Conservation (phyloP, 1,284 basidiomycete species). For the Lentinus polychrous region DNA sequence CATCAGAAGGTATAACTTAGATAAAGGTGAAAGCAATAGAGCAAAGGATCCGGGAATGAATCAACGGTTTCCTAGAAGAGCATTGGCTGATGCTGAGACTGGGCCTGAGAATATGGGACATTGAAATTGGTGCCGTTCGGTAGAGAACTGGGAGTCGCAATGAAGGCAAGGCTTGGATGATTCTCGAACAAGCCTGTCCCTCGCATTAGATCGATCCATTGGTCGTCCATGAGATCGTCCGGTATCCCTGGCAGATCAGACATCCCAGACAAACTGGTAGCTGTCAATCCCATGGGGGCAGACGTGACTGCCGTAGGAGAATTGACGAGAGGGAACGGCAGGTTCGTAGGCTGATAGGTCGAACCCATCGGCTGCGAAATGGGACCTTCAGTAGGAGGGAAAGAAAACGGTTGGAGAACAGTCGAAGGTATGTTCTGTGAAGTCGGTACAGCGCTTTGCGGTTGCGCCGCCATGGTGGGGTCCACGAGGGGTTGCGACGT, state of each 20-base stretch:
- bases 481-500: conserved; percentile 13
- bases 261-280: neutral
- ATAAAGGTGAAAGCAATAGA: neutral
- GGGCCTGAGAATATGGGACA: no score
- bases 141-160: no score
- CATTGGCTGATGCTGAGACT: no score
- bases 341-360: neutral
- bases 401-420: conserved; percentile 6
- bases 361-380: neutral
- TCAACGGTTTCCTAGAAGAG: neutral
- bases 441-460: neutral
- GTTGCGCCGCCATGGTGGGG: neutral
- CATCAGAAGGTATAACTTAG: neutral
- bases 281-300: neutral
- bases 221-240: conserved; percentile 21
- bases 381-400: neutral
- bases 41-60: neutral
- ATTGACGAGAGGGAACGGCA: neutral
- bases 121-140: no score
- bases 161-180: no score
- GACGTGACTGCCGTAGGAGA: neutral
- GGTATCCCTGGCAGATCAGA: conserved; percentile 11
- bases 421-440: neutral
- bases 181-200: conserved; percentile 23
- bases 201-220: conserved; percentile 27